A percentile compares a stretch with the other conserved stretches of the same genome.
Conservation (phyloP, 495 filamentous ascomycete species). For the Annulohypoxylon bovei region DNA sequence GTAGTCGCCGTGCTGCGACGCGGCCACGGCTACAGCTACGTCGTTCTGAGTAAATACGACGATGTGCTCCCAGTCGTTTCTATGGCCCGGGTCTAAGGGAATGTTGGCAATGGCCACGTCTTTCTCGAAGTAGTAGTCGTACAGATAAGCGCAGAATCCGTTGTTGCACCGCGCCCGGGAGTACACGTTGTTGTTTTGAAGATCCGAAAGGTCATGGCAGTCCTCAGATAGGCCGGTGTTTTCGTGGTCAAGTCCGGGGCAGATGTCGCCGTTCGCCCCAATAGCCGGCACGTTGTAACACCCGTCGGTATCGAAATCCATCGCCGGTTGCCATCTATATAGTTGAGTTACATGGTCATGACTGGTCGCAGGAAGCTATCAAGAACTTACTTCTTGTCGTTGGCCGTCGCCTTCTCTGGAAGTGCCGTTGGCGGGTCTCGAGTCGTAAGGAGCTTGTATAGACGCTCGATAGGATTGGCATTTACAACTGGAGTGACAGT, state of each 20-base stretch:
- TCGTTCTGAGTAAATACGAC: slow-evolving; percentile 53
- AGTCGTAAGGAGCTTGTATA: slow-evolving; percentile 20
- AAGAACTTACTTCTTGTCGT: slow-evolving; percentile 49
- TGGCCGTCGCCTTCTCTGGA: slow-evolving; percentile 51
- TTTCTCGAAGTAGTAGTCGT: slow-evolving; percentile 62
- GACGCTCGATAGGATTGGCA: slow-evolving; percentile 32
- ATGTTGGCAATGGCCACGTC: slow-evolving; percentile 52
- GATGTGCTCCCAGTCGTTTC: slow-evolving; percentile 61
- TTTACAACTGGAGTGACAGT: slow-evolving; percentile 19
- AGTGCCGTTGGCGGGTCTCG: slow-evolving; percentile 49
- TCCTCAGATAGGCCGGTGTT: slow-evolving; percentile 44
- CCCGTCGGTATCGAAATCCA: slow-evolving; percentile 59
- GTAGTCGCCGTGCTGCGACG: slow-evolving; percentile 53
- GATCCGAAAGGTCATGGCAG: slow-evolving; percentile 54
- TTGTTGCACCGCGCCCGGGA: slow-evolving; percentile 56
- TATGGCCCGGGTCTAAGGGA: slow-evolving; percentile 48
- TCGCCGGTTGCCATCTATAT: slow-evolving; percentile 52
- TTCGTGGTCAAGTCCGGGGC: slow-evolving; percentile 48
- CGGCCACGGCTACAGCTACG: slow-evolving; percentile 48
- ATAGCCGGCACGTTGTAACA: slow-evolving; percentile 61
- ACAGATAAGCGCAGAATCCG: slow-evolving; percentile 57
- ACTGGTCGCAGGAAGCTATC: background rate
- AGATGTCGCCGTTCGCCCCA: slow-evolving; percentile 49
- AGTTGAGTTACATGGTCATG: slow-evolving; percentile 2
- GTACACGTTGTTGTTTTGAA: slow-evolving; percentile 59